phyloP scores from a whole-genome alignment of 2,329 filamentous ascomycete species.

The Cryphonectria carpinicola region DNA sequence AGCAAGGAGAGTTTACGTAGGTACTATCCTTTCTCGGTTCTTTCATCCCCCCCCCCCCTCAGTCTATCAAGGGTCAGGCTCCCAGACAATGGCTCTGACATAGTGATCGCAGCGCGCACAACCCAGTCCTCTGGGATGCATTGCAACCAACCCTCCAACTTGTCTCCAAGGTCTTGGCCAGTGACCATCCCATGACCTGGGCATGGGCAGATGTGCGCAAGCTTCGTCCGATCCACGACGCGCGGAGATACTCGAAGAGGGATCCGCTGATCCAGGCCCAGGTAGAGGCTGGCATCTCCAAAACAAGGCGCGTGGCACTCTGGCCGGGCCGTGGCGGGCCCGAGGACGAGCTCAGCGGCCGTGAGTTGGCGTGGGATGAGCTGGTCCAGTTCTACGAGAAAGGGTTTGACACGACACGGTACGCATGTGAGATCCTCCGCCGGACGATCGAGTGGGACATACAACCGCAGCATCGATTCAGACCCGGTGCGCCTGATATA shows the following conservation, averaged over 20 bases:
- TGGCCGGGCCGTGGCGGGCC: constrained; percentile 2
- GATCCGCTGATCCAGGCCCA: background rate
- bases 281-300: background rate
- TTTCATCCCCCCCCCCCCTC: background rate
- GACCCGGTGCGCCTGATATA: background rate
- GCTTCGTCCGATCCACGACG: background rate
- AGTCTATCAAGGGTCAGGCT: background rate
- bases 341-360: background rate
- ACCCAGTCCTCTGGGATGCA: constrained; percentile 21
- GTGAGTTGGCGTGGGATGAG: constrained; percentile 10
- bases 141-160: constrained; percentile 26
- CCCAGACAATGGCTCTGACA: background rate
- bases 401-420: constrained; percentile 18
- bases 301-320: background rate
- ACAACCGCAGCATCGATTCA: background rate
- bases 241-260: background rate
- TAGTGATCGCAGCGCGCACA: background rate
- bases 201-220: constrained; percentile 23
- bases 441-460: constrained; percentile 17
- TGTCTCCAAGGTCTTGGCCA: constrained; percentile 18
- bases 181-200: constrained; percentile 23
- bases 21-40: background rate
- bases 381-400: background rate
- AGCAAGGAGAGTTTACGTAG: constrained; percentile 23
- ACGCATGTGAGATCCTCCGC: constrained; percentile 22